A percentile compares a stretch with the other conserved stretches of the same genome.
Evolutionary conservation across 2,329 filamentous ascomycete genomes (phyloP).

Genomic region (Cladosporium oxysporum): DNA sequence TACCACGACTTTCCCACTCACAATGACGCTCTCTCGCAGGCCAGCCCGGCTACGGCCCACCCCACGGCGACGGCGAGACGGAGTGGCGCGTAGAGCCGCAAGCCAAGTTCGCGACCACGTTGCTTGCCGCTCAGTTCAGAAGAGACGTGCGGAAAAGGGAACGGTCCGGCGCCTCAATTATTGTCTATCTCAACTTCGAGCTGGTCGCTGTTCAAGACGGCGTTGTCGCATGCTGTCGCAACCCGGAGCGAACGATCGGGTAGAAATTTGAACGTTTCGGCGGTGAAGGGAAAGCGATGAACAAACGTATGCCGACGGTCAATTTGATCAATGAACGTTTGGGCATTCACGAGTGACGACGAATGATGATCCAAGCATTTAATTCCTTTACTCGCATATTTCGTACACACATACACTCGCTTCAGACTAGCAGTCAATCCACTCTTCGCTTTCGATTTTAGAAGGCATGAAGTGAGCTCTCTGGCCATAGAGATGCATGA

Average conservation of each 20-base stretch:
- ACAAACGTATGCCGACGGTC: neutral
- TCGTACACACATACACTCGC: neutral
- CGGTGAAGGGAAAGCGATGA: neutral
- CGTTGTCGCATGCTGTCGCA: constrained; percentile 18
- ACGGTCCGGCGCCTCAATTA: constrained; percentile 13
- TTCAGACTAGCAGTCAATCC: constrained; percentile 6
- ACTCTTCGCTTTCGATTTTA: neutral
- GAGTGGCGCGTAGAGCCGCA: constrained; percentile 3
- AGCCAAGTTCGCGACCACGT: neutral
- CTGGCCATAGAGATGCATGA: neutral
- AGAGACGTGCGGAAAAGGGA: neutral
- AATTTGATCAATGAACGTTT: neutral
- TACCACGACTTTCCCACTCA: constrained; percentile 4
- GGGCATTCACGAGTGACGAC: neutral
- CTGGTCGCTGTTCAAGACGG: neutral
- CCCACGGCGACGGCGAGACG: neutral
- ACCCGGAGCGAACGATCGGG: neutral
- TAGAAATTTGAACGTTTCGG: neutral
- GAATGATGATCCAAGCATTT: neutral
- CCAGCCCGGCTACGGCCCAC: neutral
- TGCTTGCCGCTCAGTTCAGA: neutral
- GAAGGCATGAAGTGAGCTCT: neutral
- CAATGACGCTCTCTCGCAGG: neutral
- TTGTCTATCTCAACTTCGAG: constrained; percentile 16
- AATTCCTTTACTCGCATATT: neutral